Evolutionary conservation across 1,284 basidiomycete species (phyloP), one percentile per base, ranked within the genome.

Genomic region (Malassezia brasiliensis): DNA sequence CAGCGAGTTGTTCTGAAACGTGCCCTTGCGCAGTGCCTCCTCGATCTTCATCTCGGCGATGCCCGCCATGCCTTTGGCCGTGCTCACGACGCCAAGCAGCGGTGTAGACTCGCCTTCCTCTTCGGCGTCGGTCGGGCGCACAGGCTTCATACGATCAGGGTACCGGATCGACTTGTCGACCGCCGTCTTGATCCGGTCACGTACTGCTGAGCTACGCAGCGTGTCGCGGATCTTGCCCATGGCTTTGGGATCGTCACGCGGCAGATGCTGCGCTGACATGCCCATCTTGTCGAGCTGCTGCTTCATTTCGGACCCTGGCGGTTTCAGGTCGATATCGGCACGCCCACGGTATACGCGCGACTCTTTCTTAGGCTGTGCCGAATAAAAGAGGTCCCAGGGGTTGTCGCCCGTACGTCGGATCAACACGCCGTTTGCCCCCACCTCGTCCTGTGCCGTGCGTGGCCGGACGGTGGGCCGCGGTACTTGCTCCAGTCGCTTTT

Each of bases 1-100:
- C 2, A 87, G 85, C 62, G 83, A 82, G 45, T 90, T 78, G n/a
- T 79, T 78, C 14, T 82, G 80, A 69, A 91, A 90, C 30, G 81
- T 76, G 1, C 89, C 88, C 12, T 83, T 81, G 37, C 78, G 76
- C 15, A 82, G 78, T 5, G 86, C 86, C 76, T 80, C 81, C 82
- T 86, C 61, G 46, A 63, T 65, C 25, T 53, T 57, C 31, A 66
- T 60, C 34, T 72, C 64, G 2, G 64, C 61, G 2, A 69, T 62
- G 19, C 54, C 67, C 48, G 68, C 63, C 66, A 74, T 42, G 62
- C 75, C 52, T 56, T 62, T 59, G 3, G 62, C 57, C 9, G 50
- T 34, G 8, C 35, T 40, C 14, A 46, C 25, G n/a, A 50, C 38
- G 15, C 38, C 40, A 3, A 54, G 19, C 3, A 42, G n/a, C 7